These are phyloP conservation scores for Conticribra guillardii DNA, from an alignment of 108 stramenopile species.

Conservation along the genomic window DNA sequence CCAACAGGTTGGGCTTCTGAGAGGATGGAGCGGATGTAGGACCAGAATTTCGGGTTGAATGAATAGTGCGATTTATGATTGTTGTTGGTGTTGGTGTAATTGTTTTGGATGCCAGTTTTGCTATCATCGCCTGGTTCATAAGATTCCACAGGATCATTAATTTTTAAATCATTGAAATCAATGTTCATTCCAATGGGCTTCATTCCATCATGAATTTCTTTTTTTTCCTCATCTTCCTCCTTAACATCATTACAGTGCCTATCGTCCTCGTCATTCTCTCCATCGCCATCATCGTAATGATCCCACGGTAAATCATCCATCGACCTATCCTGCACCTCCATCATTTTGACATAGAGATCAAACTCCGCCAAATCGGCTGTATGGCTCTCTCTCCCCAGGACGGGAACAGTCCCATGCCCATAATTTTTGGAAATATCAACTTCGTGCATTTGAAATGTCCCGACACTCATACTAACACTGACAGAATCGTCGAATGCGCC, in stretches of 20 bases:
- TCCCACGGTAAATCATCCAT: conserved; percentile 2
- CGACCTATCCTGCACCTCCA: conserved; percentile 8
- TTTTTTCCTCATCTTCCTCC: not conserved
- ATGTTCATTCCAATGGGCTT: not conserved
- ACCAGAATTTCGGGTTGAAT: conserved; percentile 40
- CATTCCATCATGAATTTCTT: not conserved
- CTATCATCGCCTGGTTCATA: not conserved
- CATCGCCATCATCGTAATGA: not conserved
- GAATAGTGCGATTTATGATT: conserved; percentile 1
- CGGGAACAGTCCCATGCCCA: conserved; percentile 24
- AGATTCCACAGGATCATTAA: not conserved
- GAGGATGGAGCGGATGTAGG: conserved; percentile 27
- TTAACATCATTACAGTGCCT: not conserved
- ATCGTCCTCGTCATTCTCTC: not conserved
- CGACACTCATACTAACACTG: no score
- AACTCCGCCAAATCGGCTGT: conserved; percentile 39
- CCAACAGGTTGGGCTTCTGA: conserved; percentile 30
- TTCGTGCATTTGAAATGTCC: conserved; percentile 10
- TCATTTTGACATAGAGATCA: conserved; percentile 5
- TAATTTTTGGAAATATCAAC: conserved; percentile 23
- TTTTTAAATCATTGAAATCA: not conserved
- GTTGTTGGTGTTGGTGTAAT: not conserved
- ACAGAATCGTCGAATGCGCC: no score
- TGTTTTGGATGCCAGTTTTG: not conserved
- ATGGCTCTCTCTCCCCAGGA: conserved; percentile 32